Evolutionary conservation across 441 rosid genomes (phyloP), one percentile per base, ranked within the genome.

Genomic region (Gossypium schwendimanii): DNA sequence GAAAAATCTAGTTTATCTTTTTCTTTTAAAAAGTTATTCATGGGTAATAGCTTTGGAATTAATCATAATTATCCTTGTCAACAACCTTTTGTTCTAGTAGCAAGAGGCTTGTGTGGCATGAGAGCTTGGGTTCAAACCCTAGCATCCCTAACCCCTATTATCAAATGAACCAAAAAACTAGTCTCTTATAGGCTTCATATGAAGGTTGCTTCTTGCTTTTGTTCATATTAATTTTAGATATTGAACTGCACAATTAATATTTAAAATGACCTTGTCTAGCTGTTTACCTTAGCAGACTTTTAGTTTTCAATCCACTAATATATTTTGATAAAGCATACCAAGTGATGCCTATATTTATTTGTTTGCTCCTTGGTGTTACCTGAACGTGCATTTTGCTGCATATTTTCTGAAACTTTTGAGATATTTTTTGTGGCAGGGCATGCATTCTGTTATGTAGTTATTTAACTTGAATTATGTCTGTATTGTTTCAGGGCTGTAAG

Each of bases 401-500:
- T 65, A 12, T 45, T 65, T 45, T 65, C 33, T 65, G 20, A 23
- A 12, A 23, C 17, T 15, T 68, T 14, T 6, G 4, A 18, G 68
- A 17, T 17, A 2, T 21, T 26, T 33, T 31, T 11, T 23, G 0
- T 23, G 24, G 54, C 6, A 39, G 44, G 39, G 36, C 20, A 7
- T 70, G 61, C 55, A 20, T 57, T 39, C 17, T 20, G 33, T 44
- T 57, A 36, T 39, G 6, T 44, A 9, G 41, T 24, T 2, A 15
- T 44, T 23, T 44, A 74, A 75, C 58, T 75, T 66, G 70, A 14
- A 66, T 66, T 26, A 26, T 52, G 18, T 52, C 26, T 52, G 47
- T 28, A 17, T 28, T 31, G 31, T 83, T 81, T 76, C 92, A 96
- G 98, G 97, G 98, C 98, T 80, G 98, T 94, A 53, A 89, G 98